Base-by-base conservation (phyloP, 2,329 filamentous ascomycete species). In the Cordyceps militaris region DNA sequence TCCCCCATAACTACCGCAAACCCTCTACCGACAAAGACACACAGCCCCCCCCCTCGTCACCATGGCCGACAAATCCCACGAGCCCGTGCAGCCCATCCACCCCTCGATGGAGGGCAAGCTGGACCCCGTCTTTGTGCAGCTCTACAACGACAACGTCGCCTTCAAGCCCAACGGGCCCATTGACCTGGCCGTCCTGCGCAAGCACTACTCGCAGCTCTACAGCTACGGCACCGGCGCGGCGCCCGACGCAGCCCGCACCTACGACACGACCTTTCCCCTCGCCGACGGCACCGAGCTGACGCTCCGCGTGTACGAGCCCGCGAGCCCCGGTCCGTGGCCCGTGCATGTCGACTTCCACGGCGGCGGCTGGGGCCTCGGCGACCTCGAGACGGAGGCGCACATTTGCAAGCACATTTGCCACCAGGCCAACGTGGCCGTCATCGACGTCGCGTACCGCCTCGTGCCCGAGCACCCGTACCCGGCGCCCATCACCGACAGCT, bases 391-490 rank as follows among this genome's bases (percentile, higher is more conserved):
- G 0, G 78, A 80, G 66, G 68, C 72, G 3, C 73, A 78, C 61
- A 74, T 79, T 57, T 79, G 76, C 70, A 70, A 71, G 53, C 76
- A 79, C 61, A 69, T 80, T 24, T 77, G 73, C 65, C 67, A 69
- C 28, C 68, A 72, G 47, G 73, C 73, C 23, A 67, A 69, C 26
- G 76, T 77, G 28, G 71, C 70, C 14, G 76, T 81, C 28, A 70
- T 82, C 56, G 76, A 79, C 61, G 74, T 81, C 11, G 77, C 66
- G n/a, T 82, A 81, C 62, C 73, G 79, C 4, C 72, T 80, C 1
- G 75, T 79, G 0, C 79, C 79, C 9, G 78, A 81, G 64, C 64
- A 73, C 60, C 66, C 74, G 5, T 80, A 78, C 58, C 79, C 79
- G n/a, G 71, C 72, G 14, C 70, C 69, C 30, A 71, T 77, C 19